Percentiles rank a stretch among this genome's conserved stretches.
Conservation (phyloP, 805 yeast species). For the Yamadazyma kitorensis region DNA sequence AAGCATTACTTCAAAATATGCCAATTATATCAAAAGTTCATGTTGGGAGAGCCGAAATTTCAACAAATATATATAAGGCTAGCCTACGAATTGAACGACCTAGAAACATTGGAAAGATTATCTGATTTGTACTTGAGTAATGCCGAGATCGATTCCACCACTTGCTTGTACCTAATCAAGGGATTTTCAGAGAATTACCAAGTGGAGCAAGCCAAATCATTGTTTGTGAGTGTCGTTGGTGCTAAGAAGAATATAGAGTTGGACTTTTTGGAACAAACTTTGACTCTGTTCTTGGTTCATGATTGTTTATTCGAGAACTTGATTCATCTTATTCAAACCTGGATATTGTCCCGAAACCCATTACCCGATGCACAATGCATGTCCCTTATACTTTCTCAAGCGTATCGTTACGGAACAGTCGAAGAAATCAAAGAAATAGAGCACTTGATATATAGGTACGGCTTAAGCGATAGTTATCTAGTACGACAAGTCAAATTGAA, state of each 20-base stretch:
- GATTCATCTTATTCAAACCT: constrained; percentile 18
- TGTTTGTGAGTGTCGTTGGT: constrained; percentile 16
- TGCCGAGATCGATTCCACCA: constrained; percentile 12
- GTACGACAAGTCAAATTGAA: constrained; percentile 23
- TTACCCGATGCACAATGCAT: constrained; percentile 26
- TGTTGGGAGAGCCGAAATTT: constrained; percentile 3
- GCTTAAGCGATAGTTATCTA: constrained; percentile 20
- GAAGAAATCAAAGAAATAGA: constrained; percentile 24
- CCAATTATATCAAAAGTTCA: constrained; percentile 2
- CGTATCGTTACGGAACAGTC: constrained; percentile 25
- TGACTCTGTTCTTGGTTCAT: constrained; percentile 19
- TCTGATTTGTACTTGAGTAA: constrained; percentile 9
- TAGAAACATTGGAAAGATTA: constrained; percentile 11
- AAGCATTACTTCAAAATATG: no score
- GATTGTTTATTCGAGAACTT: constrained; percentile 33
- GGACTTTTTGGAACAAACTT: constrained; percentile 19
- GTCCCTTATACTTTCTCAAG: constrained; percentile 25
- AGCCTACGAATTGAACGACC: constrained; percentile 34
- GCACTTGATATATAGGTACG: constrained; percentile 17
- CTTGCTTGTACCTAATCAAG: constrained; percentile 27
- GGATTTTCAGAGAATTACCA: constrained; percentile 33
- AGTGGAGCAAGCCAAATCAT: constrained; percentile 25
- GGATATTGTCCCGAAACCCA: constrained; percentile 23
- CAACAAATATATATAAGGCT: constrained; percentile 25
- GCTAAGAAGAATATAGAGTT: constrained; percentile 16